A percentile compares a stretch with the other conserved stretches of the same genome.
Conservation (phyloP, 805 yeast genomes). For the Yamadazyma paraphyllophila region DNA sequence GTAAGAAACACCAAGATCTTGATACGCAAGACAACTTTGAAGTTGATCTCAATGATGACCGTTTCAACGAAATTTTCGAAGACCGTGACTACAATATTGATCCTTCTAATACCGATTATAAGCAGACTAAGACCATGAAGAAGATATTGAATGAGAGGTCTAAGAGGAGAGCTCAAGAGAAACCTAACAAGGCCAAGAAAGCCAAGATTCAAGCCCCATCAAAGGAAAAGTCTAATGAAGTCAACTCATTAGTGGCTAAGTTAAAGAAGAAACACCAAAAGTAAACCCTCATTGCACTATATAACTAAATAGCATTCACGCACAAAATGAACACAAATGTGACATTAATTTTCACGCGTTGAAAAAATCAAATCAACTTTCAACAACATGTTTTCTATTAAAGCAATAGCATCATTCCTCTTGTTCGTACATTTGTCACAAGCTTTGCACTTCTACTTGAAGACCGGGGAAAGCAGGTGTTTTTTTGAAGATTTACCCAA, state of each 20-base stretch:
- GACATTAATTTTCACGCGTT: not conserved
- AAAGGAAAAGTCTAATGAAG: constrained; percentile 7
- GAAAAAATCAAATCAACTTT: constrained; percentile 3
- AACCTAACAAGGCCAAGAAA: constrained; percentile 2
- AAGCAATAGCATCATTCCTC: constrained; percentile 9
- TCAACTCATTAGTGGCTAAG: constrained; percentile 46
- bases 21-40: constrained; percentile 50
- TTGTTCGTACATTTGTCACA: constrained; percentile 17
- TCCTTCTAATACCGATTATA: constrained; percentile 87
- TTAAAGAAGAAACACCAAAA: constrained; percentile 41
- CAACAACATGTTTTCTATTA: constrained; percentile 4
- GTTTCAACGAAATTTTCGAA: constrained; percentile 87
- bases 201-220: too few relatives aligned
- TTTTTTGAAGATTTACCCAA: constrained; percentile 78
- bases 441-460: constrained; percentile 76
- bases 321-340: constrained; percentile 2
- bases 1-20: constrained; percentile 51
- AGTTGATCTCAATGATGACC: constrained; percentile 75
- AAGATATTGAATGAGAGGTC: constrained; percentile 74
- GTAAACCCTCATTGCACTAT: not conserved
- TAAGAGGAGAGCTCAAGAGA: constrained; percentile 25
- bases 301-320: constrained; percentile 1
- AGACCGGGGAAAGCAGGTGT: constrained; percentile 75
- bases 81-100: constrained; percentile 92
- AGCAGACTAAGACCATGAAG: constrained; percentile 84